Evolutionary conservation across 73 alveolate species (phyloP).

Genomic region (Paramecium biaurelia): DNA sequence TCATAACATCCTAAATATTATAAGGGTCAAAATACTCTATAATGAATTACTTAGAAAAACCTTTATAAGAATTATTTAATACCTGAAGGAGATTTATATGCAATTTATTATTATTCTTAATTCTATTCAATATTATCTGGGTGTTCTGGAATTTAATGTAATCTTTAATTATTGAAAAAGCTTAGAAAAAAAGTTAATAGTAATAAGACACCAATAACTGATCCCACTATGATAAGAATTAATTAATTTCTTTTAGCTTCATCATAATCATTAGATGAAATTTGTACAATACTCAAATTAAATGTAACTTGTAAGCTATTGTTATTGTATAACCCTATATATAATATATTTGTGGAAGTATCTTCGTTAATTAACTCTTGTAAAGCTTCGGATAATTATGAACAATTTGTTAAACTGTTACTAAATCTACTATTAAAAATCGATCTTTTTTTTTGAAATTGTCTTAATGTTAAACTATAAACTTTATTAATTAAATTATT

Average conservation of each 20-base stretch:
- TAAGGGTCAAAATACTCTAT: background rate
- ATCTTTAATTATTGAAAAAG: background rate
- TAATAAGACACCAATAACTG: background rate
- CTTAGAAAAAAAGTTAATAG: background rate
- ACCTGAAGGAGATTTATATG: background rate
- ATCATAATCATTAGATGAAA: background rate
- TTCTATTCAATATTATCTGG: background rate
- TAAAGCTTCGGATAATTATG: background rate
- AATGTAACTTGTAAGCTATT: background rate
- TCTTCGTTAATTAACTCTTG: background rate
- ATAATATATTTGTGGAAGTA: background rate
- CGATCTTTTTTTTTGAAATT: background rate
- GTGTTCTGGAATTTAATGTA: background rate
- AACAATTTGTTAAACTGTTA: background rate
- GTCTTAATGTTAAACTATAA: background rate
- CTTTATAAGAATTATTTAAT: background rate
- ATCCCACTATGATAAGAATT: background rate
- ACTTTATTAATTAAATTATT: background rate
- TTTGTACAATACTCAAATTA: background rate
- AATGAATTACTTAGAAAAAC: background rate
- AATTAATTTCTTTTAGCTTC: background rate
- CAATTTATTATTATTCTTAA: background rate
- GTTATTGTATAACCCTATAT: background rate
- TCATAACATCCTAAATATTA: background rate
- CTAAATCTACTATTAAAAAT: background rate